These are phyloP conservation scores for Sporothrix mexicana DNA, from an alignment of 2,329 filamentous ascomycete species.

Conservation along the genomic window DNA sequence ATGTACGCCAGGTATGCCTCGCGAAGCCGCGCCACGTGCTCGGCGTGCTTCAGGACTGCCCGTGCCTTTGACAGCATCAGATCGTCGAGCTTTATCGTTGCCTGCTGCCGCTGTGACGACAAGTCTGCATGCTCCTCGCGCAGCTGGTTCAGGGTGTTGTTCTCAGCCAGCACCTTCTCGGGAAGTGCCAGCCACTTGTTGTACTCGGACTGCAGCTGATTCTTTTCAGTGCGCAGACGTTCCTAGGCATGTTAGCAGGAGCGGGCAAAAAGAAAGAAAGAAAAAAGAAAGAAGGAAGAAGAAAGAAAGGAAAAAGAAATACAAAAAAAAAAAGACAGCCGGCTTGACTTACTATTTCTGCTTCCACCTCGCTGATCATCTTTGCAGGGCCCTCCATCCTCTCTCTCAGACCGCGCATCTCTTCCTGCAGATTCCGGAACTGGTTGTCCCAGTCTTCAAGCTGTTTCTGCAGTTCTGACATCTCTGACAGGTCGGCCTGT, in stretches of 20 bases:
- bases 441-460: conserved; percentile 53
- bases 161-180: conserved; percentile 63
- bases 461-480: conserved; percentile 63
- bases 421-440: conserved; percentile 44
- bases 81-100: conserved; percentile 54
- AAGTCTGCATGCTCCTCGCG: conserved; percentile 43
- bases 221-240: conserved; percentile 66
- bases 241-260: conserved; percentile 46
- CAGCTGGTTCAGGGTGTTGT: conserved; percentile 44
- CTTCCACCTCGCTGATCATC: conserved; percentile 50
- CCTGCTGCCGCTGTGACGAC: conserved; percentile 45
- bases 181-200: conserved; percentile 71
- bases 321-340: too few relatives aligned
- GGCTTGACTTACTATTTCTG: conserved; percentile 52
- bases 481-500: conserved; percentile 71
- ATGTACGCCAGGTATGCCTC: conserved; percentile 67
- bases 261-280: too few relatives aligned
- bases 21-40: conserved; percentile 67
- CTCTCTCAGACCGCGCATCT: conserved; percentile 46
- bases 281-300: too few relatives aligned
- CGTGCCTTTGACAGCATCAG: conserved; percentile 62
- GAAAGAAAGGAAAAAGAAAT: too few relatives aligned
- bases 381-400: conserved; percentile 48
- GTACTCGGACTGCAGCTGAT: conserved; percentile 67
- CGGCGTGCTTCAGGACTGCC: conserved; percentile 59